These are phyloP conservation scores for Rhodotorula babjevae DNA, from an alignment of 768 basidiomycete species.

Conservation along the genomic window DNA sequence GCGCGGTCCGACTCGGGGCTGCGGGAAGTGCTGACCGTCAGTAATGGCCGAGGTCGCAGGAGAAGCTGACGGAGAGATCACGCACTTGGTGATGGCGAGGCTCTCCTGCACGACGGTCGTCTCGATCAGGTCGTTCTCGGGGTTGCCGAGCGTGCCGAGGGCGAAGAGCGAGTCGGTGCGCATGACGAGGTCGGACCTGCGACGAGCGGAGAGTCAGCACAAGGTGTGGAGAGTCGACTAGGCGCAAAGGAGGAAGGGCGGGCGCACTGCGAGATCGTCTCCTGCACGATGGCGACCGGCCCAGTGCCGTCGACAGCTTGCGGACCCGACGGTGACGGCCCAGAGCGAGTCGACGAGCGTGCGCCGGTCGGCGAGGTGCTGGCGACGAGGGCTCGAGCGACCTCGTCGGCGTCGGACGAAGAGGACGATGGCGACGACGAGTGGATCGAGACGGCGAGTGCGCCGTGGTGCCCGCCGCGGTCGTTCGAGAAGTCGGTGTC, in stretches of 20 bases:
- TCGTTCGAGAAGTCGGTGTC: no score
- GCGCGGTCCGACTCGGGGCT: neutral
- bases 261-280: neutral
- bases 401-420: neutral
- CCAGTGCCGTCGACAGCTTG: neutral
- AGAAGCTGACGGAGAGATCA: no score
- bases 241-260: rapidly evolving
- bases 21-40: no score
- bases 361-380: neutral
- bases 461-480: no score
- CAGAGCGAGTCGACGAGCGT: neutral
- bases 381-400: neutral
- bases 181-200: neutral
- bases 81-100: no score
- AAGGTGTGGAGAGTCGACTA: no score
- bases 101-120: neutral
- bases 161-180: neutral
- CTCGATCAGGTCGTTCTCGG: neutral
- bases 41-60: no score
- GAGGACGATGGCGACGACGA: neutral
- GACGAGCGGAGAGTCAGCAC: no score
- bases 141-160: neutral
- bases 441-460: neutral
- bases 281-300: no score
- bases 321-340: neutral